Conservation (phyloP, 176 grass and related monocot species). For the Poa annua region DNA sequence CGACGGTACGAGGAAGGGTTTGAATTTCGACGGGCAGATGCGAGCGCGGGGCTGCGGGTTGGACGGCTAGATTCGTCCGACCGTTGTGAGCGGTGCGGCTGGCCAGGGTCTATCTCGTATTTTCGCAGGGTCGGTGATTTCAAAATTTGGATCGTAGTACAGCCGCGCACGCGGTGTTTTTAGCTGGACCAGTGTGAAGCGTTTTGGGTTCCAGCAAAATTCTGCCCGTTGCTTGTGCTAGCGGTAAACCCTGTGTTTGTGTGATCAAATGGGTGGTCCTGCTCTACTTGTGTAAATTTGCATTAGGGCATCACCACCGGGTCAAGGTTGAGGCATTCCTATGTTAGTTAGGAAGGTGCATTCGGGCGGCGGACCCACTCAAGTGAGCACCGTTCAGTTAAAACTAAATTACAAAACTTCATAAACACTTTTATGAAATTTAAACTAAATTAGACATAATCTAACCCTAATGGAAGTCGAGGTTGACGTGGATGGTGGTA, state of each 20-base stretch:
- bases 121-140: not conserved
- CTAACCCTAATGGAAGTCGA: too few species aligned
- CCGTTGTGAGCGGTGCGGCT: not conserved
- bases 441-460: too few species aligned
- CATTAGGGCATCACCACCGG: too few species aligned
- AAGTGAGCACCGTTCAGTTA: too few species aligned
- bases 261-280: not conserved
- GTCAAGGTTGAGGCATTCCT: too few species aligned
- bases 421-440: too few species aligned
- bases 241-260: not conserved
- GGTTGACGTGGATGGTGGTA: too few species aligned
- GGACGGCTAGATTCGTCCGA: conserved; percentile 23
- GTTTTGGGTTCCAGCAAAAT: not conserved
- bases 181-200: not conserved
- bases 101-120: not conserved
- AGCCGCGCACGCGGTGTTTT: not conserved
- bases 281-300: not conserved
- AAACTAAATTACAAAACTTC: too few species aligned
- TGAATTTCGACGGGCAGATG: not conserved
- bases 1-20: not conserved
- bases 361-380: too few species aligned
- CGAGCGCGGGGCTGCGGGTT: not conserved
- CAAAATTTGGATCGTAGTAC: not conserved
- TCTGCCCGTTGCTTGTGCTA: conserved; percentile 1
- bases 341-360: too few species aligned